phyloP scores from a whole-genome alignment of 2,329 filamentous ascomycete species.

The Cordyceps tenuipes region DNA sequence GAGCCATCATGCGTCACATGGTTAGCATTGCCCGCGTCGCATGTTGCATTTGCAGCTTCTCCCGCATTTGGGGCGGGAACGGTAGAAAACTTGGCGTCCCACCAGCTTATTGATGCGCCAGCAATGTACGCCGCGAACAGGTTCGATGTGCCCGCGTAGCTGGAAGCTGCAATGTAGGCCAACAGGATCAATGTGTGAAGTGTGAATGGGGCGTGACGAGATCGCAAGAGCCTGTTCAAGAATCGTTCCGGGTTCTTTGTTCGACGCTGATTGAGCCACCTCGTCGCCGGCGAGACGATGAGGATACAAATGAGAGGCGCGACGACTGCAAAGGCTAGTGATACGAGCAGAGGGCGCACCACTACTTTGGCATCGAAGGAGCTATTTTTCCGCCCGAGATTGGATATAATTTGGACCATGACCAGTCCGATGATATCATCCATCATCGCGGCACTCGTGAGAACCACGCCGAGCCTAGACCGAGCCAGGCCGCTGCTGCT shows the following conservation, averaged over 20 bases:
- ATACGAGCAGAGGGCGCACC: slow-evolving; percentile 38
- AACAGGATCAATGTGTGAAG: slow-evolving; percentile 43
- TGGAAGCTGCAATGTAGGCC: slow-evolving; percentile 39
- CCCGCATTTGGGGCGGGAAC: neutral
- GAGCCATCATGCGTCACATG: neutral
- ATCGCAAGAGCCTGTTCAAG: slow-evolving; percentile 20
- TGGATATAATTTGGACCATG: slow-evolving; percentile 68
- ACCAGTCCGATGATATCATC: slow-evolving; percentile 73
- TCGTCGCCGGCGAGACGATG: slow-evolving; percentile 33
- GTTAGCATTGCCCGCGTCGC: neutral
- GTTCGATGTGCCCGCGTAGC: slow-evolving; percentile 54
- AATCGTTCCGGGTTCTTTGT: slow-evolving; percentile 15
- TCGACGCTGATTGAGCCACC: slow-evolving; percentile 25
- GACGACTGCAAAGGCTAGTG: slow-evolving; percentile 41
- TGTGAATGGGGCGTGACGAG: slow-evolving; percentile 30
- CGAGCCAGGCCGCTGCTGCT: slow-evolving; percentile 32
- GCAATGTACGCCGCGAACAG: slow-evolving; percentile 57
- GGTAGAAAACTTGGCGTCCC: slow-evolving; percentile 34
- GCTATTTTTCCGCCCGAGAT: slow-evolving; percentile 36
- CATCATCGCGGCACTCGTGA: slow-evolving; percentile 69
- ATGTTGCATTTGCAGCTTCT: neutral
- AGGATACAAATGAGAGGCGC: slow-evolving; percentile 40
- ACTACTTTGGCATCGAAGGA: slow-evolving; percentile 27
- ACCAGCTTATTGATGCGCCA: slow-evolving; percentile 52
- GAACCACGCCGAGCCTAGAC: slow-evolving; percentile 49